Base-by-base conservation (phyloP, 768 basidiomycete species). In the Mycena metata region DNA sequence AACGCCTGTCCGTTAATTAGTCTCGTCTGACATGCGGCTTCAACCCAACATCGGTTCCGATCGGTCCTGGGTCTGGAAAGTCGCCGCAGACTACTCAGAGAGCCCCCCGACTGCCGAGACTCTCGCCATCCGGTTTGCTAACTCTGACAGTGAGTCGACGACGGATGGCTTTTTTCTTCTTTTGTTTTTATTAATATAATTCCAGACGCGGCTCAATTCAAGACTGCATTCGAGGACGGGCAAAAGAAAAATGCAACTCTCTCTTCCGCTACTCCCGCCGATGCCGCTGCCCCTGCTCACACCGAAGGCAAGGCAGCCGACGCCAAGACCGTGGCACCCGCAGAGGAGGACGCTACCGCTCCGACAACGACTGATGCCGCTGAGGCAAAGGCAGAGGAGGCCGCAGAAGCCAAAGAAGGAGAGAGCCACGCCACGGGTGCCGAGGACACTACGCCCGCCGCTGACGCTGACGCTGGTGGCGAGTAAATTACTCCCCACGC, bases 61-160 rank as follows among this genome's bases (percentile, higher is more conserved):
- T 85, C 89, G 98, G 81, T 97, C 96, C 75, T 99, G 98, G 98
- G 96, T 99, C 39, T 99, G 94, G 93, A 97, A 98, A 80, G 96
- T 97, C 59, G 88, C 90, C 59, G 97, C 97, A 30, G 98, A 99
- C 80, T 96, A 94, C 78, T 90, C 97, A 60, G 98, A 99, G 79
- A 84, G 86, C 60, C 95, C 94, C 51, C 89, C 97, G 24, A 92
- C 95, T 50, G 79, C 96, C 23, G 98, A 99, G 83, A 99, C 98
- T 26, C 90, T 99, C 69, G 98, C 98, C 57, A 98, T 99, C 78
- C 94, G 98, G 63, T 99, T 99, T 75, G 97, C 95, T 71, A 99
- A 98, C 83, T 84, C 95, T 64, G 96, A 99, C 19, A 95, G 96
- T 97, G 73, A 81, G 95, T 58, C 26, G 39, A 36, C 55, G 15